Evolutionary conservation across 495 filamentous ascomycete genomes (phyloP).

Genomic region (Talaromyces borbonicus): DNA sequence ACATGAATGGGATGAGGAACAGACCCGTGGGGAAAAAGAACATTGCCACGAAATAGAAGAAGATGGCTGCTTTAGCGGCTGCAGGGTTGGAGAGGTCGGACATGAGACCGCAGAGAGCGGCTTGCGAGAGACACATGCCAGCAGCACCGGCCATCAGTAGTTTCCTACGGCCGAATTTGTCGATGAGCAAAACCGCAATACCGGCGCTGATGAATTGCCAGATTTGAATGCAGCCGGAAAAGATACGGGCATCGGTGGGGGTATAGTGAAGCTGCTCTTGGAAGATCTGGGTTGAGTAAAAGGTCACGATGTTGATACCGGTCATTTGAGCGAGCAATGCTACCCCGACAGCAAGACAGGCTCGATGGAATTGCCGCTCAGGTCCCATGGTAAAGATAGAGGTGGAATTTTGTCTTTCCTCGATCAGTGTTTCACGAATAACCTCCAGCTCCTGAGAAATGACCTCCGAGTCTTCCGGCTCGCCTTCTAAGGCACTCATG

Average conservation of each 20-base stretch:
- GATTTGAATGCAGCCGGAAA: slow-evolving; percentile 19
- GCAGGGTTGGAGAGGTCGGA: slow-evolving; percentile 19
- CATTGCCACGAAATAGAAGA: slow-evolving; percentile 54
- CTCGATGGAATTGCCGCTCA: slow-evolving; percentile 20
- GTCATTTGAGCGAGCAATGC: slow-evolving; percentile 20
- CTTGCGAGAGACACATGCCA: slow-evolving; percentile 52
- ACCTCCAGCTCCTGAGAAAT: slow-evolving; percentile 49
- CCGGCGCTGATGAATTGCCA: slow-evolving; percentile 19
- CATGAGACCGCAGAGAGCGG: slow-evolving; percentile 37
- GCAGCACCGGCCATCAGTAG: slow-evolving; percentile 53
- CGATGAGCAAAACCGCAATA: slow-evolving; percentile 17
- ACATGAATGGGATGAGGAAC: slow-evolving; percentile 54
- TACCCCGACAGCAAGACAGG: slow-evolving; percentile 15
- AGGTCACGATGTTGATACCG: slow-evolving; percentile 21
- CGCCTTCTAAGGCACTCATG: slow-evolving; percentile 43
- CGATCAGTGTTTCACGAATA: slow-evolving; percentile 54
- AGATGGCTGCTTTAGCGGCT: slow-evolving; percentile 26
- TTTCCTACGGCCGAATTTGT: slow-evolving; percentile 22
- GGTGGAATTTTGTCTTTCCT: slow-evolving; percentile 33
- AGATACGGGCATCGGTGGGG: slow-evolving; percentile 13
- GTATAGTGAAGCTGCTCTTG: slow-evolving; percentile 13
- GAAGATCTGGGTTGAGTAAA: slow-evolving; percentile 19
- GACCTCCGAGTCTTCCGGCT: slow-evolving; percentile 32
- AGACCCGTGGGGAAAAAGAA: slow-evolving; percentile 59
- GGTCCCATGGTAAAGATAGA: slow-evolving; percentile 22